phyloP scores from a whole-genome alignment of 495 filamentous ascomycete species.

The Elasticomyces elasticus region DNA sequence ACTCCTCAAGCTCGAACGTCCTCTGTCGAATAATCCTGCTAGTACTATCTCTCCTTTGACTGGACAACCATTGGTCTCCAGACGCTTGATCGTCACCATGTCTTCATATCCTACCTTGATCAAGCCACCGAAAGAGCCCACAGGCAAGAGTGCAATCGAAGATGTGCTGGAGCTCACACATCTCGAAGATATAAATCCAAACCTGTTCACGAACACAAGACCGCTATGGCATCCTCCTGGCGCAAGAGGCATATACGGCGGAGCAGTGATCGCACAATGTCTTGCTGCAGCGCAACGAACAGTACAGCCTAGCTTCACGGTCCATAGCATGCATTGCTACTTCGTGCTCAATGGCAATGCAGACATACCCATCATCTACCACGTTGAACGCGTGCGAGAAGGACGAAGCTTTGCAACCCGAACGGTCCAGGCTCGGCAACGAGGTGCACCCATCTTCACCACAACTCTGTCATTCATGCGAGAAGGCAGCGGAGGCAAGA shows the following conservation, averaged over 20 bases:
- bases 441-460: constrained; percentile 86
- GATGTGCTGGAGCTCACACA: constrained; percentile 77
- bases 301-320: constrained; percentile 64
- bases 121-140: constrained; percentile 59
- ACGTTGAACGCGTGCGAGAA: constrained; percentile 84
- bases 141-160: constrained; percentile 71
- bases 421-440: constrained; percentile 86
- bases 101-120: constrained; percentile 52
- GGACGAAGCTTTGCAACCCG: constrained; percentile 88
- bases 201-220: constrained; percentile 87
- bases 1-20: too few relatives aligned
- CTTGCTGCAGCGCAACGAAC: constrained; percentile 81
- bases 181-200: constrained; percentile 67
- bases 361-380: constrained; percentile 77
- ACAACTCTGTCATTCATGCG: constrained; percentile 82
- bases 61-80: too few relatives aligned
- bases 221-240: constrained; percentile 84
- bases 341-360: constrained; percentile 86
- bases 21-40: too few relatives aligned
- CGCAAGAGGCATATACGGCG: constrained; percentile 87
- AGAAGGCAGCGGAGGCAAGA: constrained; percentile 55
- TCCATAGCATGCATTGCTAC: constrained; percentile 98
- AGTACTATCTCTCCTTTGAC: too few relatives aligned
- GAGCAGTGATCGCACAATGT: constrained; percentile 84
- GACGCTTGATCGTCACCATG: constrained; percentile 2